Percentiles rank a stretch among this genome's conserved stretches.
Evolutionary conservation across 2,329 filamentous ascomycete species (phyloP).

Genomic region (Alternaria sp.): DNA sequence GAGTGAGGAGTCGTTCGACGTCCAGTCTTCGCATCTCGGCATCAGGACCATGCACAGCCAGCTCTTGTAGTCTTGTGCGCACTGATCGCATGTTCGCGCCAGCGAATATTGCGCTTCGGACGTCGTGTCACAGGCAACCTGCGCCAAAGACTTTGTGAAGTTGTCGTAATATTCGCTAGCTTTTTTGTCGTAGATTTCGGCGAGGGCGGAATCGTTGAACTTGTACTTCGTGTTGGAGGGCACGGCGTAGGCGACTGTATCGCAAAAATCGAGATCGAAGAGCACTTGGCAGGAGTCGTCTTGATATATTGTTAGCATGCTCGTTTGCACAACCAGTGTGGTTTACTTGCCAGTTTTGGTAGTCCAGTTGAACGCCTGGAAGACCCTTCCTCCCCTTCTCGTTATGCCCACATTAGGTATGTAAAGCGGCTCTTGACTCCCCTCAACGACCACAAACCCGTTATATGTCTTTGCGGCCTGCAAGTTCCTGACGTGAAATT

Average conservation of each 20-base stretch:
- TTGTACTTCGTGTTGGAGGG: conserved; percentile 76
- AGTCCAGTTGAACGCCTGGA: conserved; percentile 72
- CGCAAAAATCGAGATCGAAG: conserved; percentile 87
- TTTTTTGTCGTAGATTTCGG: conserved; percentile 78
- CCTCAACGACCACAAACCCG: conserved; percentile 73
- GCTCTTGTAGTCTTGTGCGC: conserved; percentile 81
- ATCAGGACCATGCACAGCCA: conserved; percentile 96
- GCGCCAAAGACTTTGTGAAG: conserved; percentile 82
- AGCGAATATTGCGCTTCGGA: conserved; percentile 81
- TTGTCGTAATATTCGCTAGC: conserved; percentile 74
- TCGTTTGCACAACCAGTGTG: neutral
- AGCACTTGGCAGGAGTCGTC: conserved; percentile 86
- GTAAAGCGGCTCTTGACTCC: conserved; percentile 63
- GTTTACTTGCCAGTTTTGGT: conserved; percentile 75
- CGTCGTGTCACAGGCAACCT: conserved; percentile 83
- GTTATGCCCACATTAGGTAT: conserved; percentile 53
- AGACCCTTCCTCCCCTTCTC: conserved; percentile 80
- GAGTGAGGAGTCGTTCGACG: conserved; percentile 60
- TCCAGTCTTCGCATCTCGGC: conserved; percentile 89
- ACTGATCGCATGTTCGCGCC: conserved; percentile 77
- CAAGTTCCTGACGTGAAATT: conserved; percentile 83
- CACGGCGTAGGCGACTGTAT: conserved; percentile 88
- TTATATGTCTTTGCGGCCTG: conserved; percentile 75
- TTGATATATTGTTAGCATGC: conserved; percentile 39
- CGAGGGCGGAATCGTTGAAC: conserved; percentile 68